phyloP scores from a whole-genome alignment of 2,329 filamentous ascomycete genomes.

The Macrophomina pseudophaseolina region DNA sequence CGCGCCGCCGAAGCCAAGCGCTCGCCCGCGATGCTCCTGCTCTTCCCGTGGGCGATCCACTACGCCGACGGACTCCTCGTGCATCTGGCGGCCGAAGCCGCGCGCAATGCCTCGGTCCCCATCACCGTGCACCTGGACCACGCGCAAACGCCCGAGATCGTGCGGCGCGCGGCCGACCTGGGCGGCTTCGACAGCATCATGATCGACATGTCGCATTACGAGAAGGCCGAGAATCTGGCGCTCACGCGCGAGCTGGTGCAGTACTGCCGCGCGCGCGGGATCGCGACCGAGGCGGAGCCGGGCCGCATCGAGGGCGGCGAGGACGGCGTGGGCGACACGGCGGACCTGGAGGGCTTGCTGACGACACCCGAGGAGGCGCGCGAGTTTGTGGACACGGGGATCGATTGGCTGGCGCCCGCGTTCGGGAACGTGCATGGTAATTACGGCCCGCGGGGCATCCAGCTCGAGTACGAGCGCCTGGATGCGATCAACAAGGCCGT shows the following conservation, averaged over 20 bases:
- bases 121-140: slow-evolving; percentile 70
- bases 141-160: slow-evolving; percentile 67
- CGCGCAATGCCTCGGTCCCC: slow-evolving; percentile 62
- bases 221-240: slow-evolving; percentile 71
- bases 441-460: slow-evolving; percentile 38
- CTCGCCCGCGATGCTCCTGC: slow-evolving; percentile 72
- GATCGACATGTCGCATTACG: slow-evolving; percentile 78
- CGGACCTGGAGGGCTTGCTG: slow-evolving; percentile 65
- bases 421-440: slow-evolving; percentile 72
- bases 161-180: slow-evolving; percentile 62
- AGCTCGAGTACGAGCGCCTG: slow-evolving; percentile 64
- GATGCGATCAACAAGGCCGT: slow-evolving; percentile 56
- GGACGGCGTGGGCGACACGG: slow-evolving; percentile 73
- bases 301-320: slow-evolving; percentile 75
- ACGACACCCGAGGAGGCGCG: slow-evolving; percentile 72
- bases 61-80: slow-evolving; percentile 62
- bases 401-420: slow-evolving; percentile 75
- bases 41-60: slow-evolving; percentile 75
- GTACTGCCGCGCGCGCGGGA: slow-evolving; percentile 68
- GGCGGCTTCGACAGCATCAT: slow-evolving; percentile 70
- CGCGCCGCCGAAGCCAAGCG: slow-evolving; percentile 70
- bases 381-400: slow-evolving; percentile 72
- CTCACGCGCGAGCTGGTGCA: slow-evolving; percentile 66
- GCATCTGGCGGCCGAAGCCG: slow-evolving; percentile 59
- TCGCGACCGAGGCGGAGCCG: slow-evolving; percentile 73